Conservation (phyloP, 129 eudicot genomes). For the Glebionis coronaria region DNA sequence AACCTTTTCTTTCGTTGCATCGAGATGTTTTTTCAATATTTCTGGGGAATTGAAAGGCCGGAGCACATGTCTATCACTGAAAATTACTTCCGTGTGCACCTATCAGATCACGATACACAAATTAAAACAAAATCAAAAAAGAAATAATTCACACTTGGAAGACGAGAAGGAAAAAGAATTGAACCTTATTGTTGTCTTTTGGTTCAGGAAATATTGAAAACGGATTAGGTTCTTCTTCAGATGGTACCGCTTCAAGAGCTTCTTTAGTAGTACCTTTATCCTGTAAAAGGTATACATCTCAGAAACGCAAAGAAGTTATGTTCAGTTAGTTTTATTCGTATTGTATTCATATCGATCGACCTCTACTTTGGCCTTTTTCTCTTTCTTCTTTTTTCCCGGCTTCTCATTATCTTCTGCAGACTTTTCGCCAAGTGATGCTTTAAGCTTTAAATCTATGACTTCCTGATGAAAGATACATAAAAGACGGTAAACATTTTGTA, state of each 20-base stretch:
- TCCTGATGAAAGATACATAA: conserved; percentile 41
- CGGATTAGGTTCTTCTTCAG: conserved; percentile 93
- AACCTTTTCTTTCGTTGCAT: conserved; percentile 76
- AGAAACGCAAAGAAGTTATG: too few species aligned
- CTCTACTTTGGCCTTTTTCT: conserved; percentile 82
- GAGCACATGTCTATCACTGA: conserved; percentile 73
- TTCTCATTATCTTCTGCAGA: conserved; percentile 93
- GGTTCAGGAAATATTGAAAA: conserved; percentile 81
- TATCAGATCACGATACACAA: conserved; percentile 24
- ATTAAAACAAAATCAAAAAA: not conserved
- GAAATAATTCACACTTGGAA: not conserved
- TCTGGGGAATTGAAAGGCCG: conserved; percentile 82
- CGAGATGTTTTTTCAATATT: conserved; percentile 65
- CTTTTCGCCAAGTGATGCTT: conserved; percentile 76
- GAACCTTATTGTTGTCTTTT: conserved; percentile 77
- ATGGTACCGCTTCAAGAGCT: conserved; percentile 39
- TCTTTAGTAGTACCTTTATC: conserved; percentile 50
- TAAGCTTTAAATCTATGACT: conserved; percentile 63
- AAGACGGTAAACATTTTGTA: not conserved
- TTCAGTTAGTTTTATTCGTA: not conserved
- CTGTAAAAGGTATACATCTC: too few species aligned
- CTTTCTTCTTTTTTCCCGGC: conserved; percentile 95
- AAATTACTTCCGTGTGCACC: conserved; percentile 96
- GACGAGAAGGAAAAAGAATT: not conserved
- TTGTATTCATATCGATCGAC: conserved; percentile 1